Evolutionary conservation across 2,329 filamentous ascomycete genomes (phyloP), one percentile per base, ranked within the genome.

Genomic region (Pezicula radicicola): DNA sequence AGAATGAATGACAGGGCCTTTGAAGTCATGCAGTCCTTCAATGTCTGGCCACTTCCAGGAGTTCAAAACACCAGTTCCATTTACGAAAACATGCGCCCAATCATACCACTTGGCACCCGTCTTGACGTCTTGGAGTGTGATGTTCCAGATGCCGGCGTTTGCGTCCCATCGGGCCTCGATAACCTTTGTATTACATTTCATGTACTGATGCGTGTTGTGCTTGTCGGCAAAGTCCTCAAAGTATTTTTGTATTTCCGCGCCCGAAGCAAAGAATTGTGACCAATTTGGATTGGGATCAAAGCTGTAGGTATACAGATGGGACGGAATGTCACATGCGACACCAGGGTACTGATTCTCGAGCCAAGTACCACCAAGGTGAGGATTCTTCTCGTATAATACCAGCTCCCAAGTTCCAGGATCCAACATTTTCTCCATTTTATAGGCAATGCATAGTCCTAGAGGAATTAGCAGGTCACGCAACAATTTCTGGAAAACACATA

Each of bases 281-380:
- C 81, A 84, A 54, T 77, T 70, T 2, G 77, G 68, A 49, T 82
- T 83, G 50, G 80, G 78, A 41, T 79, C 80, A 58, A 83, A 84
- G 8, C 76, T 80, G 63, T 75, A 83, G 18, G 50, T 55, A 37
- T 60, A 60, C 10, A 51, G 25, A 47, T 59, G 56, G 13, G 51
- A 46, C 5, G 58, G 58, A n/a, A 59, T 56, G 53, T 60, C 58
- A 43, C 79, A 82, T 49, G 73, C 72, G 55, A 77, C 79, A 12
- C 79, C 79, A 0, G 80, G 80, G 55, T 83, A 84, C 69, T 39
- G 53, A 60, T 82, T 83, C 62, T 83, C 80, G 55, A 73, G 72
- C 80, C 80, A 84, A 0, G 79, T 83, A 3, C 80, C 80, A 19
- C 78, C 70, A 37, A 76, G 60, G 43, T 71, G 67, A 4, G 63